phyloP scores from a whole-genome alignment of 164 flowering plant genomes.

The Annona squamosa region DNA sequence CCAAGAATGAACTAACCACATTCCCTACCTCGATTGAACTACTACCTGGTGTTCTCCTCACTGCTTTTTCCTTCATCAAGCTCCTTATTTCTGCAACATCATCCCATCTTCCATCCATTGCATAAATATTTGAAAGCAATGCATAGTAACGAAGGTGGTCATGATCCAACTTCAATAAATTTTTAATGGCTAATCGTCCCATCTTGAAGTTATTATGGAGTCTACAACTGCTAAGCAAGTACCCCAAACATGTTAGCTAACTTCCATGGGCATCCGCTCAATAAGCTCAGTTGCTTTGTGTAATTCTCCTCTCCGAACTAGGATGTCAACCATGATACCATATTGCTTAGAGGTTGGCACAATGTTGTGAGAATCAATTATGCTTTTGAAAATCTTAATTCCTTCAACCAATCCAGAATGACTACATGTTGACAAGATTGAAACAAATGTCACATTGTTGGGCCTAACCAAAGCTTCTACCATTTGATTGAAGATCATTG shows the following conservation, averaged over 20 bases:
- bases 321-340: slow-evolving; percentile 47
- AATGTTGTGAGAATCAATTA: slow-evolving; percentile 27
- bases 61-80: slow-evolving; percentile 24
- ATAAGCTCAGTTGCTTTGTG: slow-evolving; percentile 38
- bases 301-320: slow-evolving; percentile 44
- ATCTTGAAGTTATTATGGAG: slow-evolving; percentile 34
- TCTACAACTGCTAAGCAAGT: slow-evolving; percentile 49
- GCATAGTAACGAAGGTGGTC: slow-evolving; percentile 42
- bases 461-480: slow-evolving; percentile 30
- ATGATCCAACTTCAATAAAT: slow-evolving; percentile 31
- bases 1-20: slow-evolving; percentile 25
- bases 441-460: slow-evolving; percentile 44
- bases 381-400: slow-evolving; percentile 29
- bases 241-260: slow-evolving; percentile 46
- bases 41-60: slow-evolving; percentile 32
- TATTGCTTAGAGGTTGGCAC: slow-evolving; percentile 39
- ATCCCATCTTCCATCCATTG: slow-evolving; percentile 37
- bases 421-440: slow-evolving; percentile 51
- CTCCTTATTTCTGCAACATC: slow-evolving; percentile 26
- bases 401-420: slow-evolving; percentile 54
- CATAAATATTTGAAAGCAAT: slow-evolving; percentile 46
- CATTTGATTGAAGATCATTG: slow-evolving; percentile 33
- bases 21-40: slow-evolving; percentile 33
- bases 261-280: slow-evolving; percentile 24
- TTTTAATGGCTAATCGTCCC: slow-evolving; percentile 38